Percentiles rank a stretch among this genome's conserved stretches.
phyloP scores from a whole-genome alignment of 2,329 filamentous ascomycete genomes.

The Taxawa tesnikishii region DNA sequence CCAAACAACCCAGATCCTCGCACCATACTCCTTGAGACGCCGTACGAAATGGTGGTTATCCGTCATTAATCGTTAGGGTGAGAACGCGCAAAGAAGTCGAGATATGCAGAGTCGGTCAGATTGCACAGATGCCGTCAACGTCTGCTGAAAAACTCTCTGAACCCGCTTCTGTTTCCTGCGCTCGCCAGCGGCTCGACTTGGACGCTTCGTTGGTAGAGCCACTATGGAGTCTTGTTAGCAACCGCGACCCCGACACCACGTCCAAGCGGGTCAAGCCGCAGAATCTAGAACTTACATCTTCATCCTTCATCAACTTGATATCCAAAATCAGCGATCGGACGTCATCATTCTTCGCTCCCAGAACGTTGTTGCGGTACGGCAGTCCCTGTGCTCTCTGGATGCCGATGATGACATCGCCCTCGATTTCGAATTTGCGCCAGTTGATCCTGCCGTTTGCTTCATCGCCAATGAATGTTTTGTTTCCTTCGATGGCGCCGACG shows the following conservation, averaged over 20 bases:
- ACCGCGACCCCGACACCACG: neutral
- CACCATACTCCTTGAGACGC: too few species aligned
- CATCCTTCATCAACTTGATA: conserved; percentile 68
- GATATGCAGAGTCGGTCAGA: too few species aligned
- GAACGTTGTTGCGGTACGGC: conserved; percentile 42
- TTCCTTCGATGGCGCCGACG: conserved; percentile 84
- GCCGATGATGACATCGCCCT: conserved; percentile 80
- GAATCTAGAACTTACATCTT: conserved; percentile 54
- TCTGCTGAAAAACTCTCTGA: conserved; percentile 34
- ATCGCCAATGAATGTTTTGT: conserved; percentile 69
- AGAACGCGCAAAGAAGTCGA: too few species aligned
- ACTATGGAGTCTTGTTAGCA: conserved; percentile 26
- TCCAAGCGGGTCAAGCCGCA: neutral
- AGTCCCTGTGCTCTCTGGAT: conserved; percentile 85
- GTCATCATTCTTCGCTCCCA: conserved; percentile 48
- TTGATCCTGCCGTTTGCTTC: conserved; percentile 52
- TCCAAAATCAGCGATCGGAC: conserved; percentile 68
- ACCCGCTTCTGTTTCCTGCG: conserved; percentile 20
- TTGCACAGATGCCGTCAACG: too few species aligned
- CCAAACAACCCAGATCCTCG: too few species aligned
- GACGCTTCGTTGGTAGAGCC: conserved; percentile 46
- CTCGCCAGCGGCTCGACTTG: conserved; percentile 34
- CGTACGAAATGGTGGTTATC: too few species aligned
- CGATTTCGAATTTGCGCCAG: conserved; percentile 96
- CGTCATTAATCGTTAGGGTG: too few species aligned